Percentiles rank a stretch among this genome's conserved stretches.
phyloP scores from a whole-genome alignment of 495 filamentous ascomycete genomes.

The Immersiella caudata region DNA sequence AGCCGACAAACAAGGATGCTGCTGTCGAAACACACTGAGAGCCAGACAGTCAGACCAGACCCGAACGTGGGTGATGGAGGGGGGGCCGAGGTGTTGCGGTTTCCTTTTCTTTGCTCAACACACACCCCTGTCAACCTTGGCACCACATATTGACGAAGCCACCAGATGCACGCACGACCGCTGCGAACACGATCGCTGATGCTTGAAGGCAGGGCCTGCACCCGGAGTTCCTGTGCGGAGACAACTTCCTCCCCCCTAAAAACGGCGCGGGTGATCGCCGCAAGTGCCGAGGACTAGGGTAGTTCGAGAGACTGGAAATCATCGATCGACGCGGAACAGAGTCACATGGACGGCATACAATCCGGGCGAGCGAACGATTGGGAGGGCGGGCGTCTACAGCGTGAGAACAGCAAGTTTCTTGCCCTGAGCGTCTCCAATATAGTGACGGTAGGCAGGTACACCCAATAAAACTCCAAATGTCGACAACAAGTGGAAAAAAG shows the following conservation, averaged over 20 bases:
- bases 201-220: neutral
- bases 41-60: neutral
- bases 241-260: neutral
- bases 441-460: too few relatives aligned
- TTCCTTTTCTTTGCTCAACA: neutral
- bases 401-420: too few relatives aligned
- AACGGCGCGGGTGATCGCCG: neutral
- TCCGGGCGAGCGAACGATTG: neutral
- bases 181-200: neutral
- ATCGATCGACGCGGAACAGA: neutral
- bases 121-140: neutral
- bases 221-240: neutral
- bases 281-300: neutral
- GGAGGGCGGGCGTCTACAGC: neutral
- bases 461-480: neutral
- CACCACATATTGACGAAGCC: neutral
- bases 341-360: neutral
- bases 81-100: neutral
- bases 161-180: neutral
- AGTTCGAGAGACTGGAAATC: neutral
- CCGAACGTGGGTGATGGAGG: neutral
- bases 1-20: neutral
- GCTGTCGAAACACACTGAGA: neutral
- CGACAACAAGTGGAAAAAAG: neutral
- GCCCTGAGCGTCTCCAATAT: too few relatives aligned